Evolutionary conservation across 2,329 filamentous ascomycete genomes (phyloP).

Genomic region (Phaeoacremonium minimum): DNA sequence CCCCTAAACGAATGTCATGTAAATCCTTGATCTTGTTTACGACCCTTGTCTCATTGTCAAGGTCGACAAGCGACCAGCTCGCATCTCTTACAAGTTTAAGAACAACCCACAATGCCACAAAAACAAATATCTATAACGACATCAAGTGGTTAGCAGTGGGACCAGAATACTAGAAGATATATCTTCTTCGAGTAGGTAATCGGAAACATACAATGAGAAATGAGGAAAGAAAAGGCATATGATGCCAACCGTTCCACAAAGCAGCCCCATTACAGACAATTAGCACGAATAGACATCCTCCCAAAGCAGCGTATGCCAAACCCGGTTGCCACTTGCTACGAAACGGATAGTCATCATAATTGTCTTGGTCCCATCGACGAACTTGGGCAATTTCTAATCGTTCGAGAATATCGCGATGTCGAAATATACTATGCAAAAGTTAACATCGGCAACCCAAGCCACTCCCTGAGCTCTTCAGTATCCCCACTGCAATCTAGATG

Average conservation of each 20-base stretch:
- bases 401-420: slow-evolving; percentile 15
- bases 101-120: slow-evolving; percentile 20
- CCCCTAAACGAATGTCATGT: slow-evolving; percentile 18
- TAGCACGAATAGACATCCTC: slow-evolving; percentile 28
- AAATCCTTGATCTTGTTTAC: slow-evolving; percentile 21
- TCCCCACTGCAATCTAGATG: too few relatives aligned
- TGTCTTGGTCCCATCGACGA: slow-evolving; percentile 15
- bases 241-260: slow-evolving; percentile 28
- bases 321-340: slow-evolving; percentile 31
- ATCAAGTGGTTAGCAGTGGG: too few relatives aligned
- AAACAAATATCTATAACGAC: slow-evolving; percentile 26
- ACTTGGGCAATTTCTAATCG: slow-evolving; percentile 16
- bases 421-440: slow-evolving; percentile 12
- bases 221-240: slow-evolving; percentile 27
- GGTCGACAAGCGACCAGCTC: slow-evolving; percentile 23
- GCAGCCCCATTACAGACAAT: slow-evolving; percentile 25
- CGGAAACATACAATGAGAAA: slow-evolving; percentile 30
- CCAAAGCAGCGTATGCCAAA: slow-evolving; percentile 26
- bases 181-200: background rate
- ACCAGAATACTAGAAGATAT: slow-evolving; percentile 17
- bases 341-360: slow-evolving; percentile 29
- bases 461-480: too few relatives aligned
- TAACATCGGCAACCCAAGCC: too few relatives aligned
- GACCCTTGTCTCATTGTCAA: slow-evolving; percentile 19
- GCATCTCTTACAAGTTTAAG: slow-evolving; percentile 20